phyloP scores from a whole-genome alignment of 805 yeast genomes.

The Starmerella scarabaei region DNA sequence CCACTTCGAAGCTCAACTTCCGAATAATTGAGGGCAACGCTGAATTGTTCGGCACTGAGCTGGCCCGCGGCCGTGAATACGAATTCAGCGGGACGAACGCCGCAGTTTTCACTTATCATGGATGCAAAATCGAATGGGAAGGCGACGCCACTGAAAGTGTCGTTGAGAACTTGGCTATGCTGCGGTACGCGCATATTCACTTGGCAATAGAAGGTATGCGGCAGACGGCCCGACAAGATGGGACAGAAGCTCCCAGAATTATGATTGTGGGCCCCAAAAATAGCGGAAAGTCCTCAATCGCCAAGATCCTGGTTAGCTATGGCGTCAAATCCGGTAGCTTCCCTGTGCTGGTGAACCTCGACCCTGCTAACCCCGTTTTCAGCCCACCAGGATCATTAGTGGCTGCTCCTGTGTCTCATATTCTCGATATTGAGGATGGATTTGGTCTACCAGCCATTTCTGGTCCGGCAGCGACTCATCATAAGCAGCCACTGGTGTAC shows the following conservation, averaged over 20 bases:
- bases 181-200: conserved; percentile 53
- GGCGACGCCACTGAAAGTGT: conserved; percentile 39
- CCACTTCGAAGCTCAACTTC: conserved; percentile 38
- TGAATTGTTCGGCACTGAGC: conserved; percentile 87
- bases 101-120: conserved; percentile 49
- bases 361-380: conserved; percentile 60
- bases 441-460: conserved; percentile 71
- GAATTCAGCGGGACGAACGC: conserved; percentile 42
- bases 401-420: conserved; percentile 72
- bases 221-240: conserved; percentile 12
- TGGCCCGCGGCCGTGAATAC: conserved; percentile 57
- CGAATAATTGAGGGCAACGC: conserved; percentile 56
- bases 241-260: conserved; percentile 25
- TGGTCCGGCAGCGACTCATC: conserved; percentile 38
- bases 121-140: conserved; percentile 45
- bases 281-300: conserved; percentile 68
- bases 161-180: conserved; percentile 59
- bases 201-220: conserved; percentile 56
- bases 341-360: conserved; percentile 67
- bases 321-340: conserved; percentile 55
- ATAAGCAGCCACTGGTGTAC: conserved; percentile 81
- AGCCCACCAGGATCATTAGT: conserved; percentile 72
- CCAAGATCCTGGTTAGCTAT: conserved; percentile 59
- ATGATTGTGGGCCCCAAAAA: conserved; percentile 59
- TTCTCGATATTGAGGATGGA: conserved; percentile 60